phyloP scores from a whole-genome alignment of 2,329 filamentous ascomycete species.

The Pyricularia pennisetigena region DNA sequence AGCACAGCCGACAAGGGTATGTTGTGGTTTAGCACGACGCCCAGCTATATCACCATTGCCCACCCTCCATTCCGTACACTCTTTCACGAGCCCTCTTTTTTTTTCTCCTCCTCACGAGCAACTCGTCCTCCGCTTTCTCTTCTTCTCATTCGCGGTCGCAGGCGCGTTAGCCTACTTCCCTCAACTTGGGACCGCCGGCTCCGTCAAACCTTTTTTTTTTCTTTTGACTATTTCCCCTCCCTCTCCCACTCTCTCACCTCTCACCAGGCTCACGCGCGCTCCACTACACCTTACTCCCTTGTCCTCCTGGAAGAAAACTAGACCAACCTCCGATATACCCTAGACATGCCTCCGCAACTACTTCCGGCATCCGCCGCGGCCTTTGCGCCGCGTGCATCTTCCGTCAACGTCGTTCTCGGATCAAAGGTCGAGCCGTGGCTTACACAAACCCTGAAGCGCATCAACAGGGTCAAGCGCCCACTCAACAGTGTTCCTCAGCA shows the following conservation, averaged over 20 bases:
- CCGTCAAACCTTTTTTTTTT: constrained; percentile 33
- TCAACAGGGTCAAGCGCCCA: constrained; percentile 92
- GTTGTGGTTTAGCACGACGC: not conserved
- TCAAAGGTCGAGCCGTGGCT: constrained; percentile 94
- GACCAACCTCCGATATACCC: not conserved
- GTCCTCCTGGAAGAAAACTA: constrained; percentile 1
- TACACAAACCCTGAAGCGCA: constrained; percentile 90
- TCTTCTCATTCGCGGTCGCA: constrained; percentile 47
- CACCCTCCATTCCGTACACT: not conserved
- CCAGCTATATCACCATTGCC: not conserved
- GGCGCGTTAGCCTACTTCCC: constrained; percentile 52
- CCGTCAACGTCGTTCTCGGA: constrained; percentile 88
- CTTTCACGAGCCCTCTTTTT: constrained; percentile 1
- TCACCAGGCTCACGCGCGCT: constrained; percentile 19
- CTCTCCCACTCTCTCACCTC: constrained; percentile 25
- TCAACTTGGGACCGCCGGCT: constrained; percentile 44
- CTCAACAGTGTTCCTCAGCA: constrained; percentile 96
- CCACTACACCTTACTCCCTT: constrained; percentile 16
- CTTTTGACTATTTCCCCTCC: constrained; percentile 22
- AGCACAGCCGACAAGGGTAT: not conserved
- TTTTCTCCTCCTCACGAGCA: constrained; percentile 26
- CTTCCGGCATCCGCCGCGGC: constrained; percentile 91
- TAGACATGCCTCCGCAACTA: constrained; percentile 80
- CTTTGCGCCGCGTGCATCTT: constrained; percentile 82
- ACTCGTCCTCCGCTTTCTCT: constrained; percentile 49